These are phyloP conservation scores for Venturiaceae sp. DNA, from an alignment of 2,329 filamentous ascomycete genomes.

Conservation along the genomic window DNA sequence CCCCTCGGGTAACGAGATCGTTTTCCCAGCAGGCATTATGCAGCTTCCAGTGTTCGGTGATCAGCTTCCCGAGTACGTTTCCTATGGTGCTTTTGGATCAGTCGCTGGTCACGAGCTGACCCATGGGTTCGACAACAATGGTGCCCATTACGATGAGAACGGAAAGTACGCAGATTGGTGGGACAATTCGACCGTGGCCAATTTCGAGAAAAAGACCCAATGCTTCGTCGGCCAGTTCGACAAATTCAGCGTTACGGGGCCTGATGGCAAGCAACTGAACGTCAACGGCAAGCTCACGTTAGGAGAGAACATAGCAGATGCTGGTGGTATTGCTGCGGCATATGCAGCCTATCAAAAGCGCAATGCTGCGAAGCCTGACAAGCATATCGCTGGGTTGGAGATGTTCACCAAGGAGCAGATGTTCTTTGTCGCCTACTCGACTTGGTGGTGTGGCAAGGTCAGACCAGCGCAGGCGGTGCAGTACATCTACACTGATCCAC, in stretches of 20 bases:
- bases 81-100: slow-evolving; percentile 59
- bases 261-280: slow-evolving; percentile 44
- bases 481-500: slow-evolving; percentile 47
- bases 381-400: slow-evolving; percentile 35
- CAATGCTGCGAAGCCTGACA: slow-evolving; percentile 34
- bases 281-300: slow-evolving; percentile 56
- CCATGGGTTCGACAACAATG: slow-evolving; percentile 59
- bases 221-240: slow-evolving; percentile 62
- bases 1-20: slow-evolving; percentile 54
- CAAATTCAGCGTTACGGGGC: slow-evolving; percentile 48
- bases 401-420: slow-evolving; percentile 56
- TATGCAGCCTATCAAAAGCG: slow-evolving; percentile 55
- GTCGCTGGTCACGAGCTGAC: slow-evolving; percentile 61
- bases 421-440: slow-evolving; percentile 58
- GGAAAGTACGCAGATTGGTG: slow-evolving; percentile 60
- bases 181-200: slow-evolving; percentile 49
- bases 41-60: slow-evolving; percentile 58
- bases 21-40: slow-evolving; percentile 61
- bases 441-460: slow-evolving; percentile 58
- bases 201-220: slow-evolving; percentile 48
- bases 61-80: slow-evolving; percentile 52
- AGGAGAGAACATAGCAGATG: slow-evolving; percentile 63
- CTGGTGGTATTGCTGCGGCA: slow-evolving; percentile 54
- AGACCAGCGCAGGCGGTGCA: slow-evolving; percentile 47
- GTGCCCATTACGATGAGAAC: slow-evolving; percentile 53